Conservation (phyloP, 1,139 yeast genomes). For the Hansenula sp. region DNA sequence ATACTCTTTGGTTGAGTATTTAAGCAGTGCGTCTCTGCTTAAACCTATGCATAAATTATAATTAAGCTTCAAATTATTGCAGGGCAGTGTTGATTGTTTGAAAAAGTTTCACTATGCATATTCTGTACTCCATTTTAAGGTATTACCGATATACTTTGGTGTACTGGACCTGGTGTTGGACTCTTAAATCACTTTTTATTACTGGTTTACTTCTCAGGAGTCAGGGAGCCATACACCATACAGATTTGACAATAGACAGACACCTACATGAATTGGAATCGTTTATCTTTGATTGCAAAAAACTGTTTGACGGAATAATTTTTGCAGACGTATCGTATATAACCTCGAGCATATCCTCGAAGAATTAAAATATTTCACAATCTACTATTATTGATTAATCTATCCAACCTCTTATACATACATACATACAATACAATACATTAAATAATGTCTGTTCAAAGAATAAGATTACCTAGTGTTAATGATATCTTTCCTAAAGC, state of each 20-base stretch:
- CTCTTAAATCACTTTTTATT: too few species aligned
- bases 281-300: not conserved
- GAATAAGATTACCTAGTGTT: slow-evolving; percentile 15
- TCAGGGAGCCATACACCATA: too few species aligned
- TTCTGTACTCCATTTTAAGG: slow-evolving; percentile 1
- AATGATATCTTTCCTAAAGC: slow-evolving; percentile 10
- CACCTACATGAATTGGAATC: not conserved
- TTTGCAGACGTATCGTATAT: not conserved
- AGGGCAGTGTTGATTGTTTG: not conserved
- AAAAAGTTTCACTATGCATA: not conserved
- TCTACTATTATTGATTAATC: too few species aligned
- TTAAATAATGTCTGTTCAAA: not conserved
- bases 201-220: too few species aligned
- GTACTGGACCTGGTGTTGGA: not conserved
- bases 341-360: not conserved
- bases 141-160: not conserved
- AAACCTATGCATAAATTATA: too few species aligned
- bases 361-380: too few species aligned
- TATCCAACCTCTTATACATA: not conserved
- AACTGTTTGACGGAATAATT: not conserved
- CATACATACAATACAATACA: not conserved
- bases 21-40: too few species aligned
- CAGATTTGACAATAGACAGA: not conserved
- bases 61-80: too few species aligned
- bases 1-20: too few species aligned